These are phyloP conservation scores for Peronospora farinosa DNA, from an alignment of 352 stramenopile species.

Conservation along the genomic window DNA sequence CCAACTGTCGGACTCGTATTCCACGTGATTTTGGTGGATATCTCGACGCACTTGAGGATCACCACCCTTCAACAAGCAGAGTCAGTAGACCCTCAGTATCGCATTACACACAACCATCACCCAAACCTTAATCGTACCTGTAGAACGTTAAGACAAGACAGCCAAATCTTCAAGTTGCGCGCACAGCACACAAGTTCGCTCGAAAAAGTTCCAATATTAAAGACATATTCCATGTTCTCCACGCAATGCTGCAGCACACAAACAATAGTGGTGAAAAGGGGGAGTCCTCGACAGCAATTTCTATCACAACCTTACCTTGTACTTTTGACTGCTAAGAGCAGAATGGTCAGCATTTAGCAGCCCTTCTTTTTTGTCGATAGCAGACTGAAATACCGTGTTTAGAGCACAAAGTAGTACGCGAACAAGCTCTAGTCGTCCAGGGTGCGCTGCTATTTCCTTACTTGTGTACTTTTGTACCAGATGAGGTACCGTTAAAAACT, in stretches of 20 bases:
- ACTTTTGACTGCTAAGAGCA: constrained; percentile 78
- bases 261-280: background rate
- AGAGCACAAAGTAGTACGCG: constrained; percentile 54
- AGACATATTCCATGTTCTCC: constrained; percentile 84
- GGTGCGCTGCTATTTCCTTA: constrained; percentile 40
- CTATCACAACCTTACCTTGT: constrained; percentile 53
- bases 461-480: constrained; percentile 74
- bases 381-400: constrained; percentile 54
- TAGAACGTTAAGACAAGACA: constrained; percentile 57
- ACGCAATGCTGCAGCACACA: constrained; percentile 57
- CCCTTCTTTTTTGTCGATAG: constrained; percentile 34
- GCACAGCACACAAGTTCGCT: constrained; percentile 71
- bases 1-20: constrained; percentile 87
- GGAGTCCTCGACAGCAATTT: background rate
- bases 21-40: constrained; percentile 71
- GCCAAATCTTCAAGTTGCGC: constrained; percentile 64
- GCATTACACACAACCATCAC: background rate
- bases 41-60: constrained; percentile 66
- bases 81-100: constrained; percentile 8
- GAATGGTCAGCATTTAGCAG: constrained; percentile 69
- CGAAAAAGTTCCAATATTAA: constrained; percentile 71
- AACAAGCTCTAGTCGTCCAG: constrained; percentile 54
- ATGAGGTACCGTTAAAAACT: constrained; percentile 79
- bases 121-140: constrained; percentile 35
- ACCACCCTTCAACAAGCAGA: constrained; percentile 43